Evolutionary conservation across 78 protist genomes (phyloP).

Genomic region (Polysphondylium violaceum): DNA sequence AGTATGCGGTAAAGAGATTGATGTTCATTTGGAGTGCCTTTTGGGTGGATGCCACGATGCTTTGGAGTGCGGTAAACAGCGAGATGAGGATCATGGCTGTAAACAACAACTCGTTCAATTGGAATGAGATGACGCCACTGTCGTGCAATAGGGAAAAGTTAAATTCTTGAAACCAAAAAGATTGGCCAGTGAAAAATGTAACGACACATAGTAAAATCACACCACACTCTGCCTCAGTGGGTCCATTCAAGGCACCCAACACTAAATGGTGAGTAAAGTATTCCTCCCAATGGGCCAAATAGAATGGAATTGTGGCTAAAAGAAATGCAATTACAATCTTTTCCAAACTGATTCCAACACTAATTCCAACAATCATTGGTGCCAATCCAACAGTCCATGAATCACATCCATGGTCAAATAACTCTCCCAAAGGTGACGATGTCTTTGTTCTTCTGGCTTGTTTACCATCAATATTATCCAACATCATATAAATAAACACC

Average conservation of each 20-base stretch:
- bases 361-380: conserved; percentile 31
- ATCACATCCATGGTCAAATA: conserved; percentile 78
- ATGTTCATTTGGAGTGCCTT: conserved; percentile 53
- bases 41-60: not conserved
- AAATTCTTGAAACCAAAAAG: conserved; percentile 37
- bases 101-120: conserved; percentile 21
- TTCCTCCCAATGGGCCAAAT: conserved; percentile 82
- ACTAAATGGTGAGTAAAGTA: conserved; percentile 70
- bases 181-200: conserved; percentile 49
- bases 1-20: conserved; percentile 44
- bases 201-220: conserved; percentile 21
- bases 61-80: conserved; percentile 14
- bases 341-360: conserved; percentile 36
- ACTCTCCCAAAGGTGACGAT: conserved; percentile 77
- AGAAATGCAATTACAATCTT: conserved; percentile 37
- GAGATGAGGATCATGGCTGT: conserved; percentile 18
- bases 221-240: conserved; percentile 73
- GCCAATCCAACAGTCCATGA: conserved; percentile 40
- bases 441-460: conserved; percentile 79
- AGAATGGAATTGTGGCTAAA: conserved; percentile 71
- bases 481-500: conserved; percentile 70
- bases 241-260: conserved; percentile 73
- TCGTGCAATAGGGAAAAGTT: not conserved
- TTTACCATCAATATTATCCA: conserved; percentile 84
- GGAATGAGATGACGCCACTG: not conserved